Conservation (phyloP, 169 alveolate genomes). For the Plasmodium cynomolgi region DNA sequence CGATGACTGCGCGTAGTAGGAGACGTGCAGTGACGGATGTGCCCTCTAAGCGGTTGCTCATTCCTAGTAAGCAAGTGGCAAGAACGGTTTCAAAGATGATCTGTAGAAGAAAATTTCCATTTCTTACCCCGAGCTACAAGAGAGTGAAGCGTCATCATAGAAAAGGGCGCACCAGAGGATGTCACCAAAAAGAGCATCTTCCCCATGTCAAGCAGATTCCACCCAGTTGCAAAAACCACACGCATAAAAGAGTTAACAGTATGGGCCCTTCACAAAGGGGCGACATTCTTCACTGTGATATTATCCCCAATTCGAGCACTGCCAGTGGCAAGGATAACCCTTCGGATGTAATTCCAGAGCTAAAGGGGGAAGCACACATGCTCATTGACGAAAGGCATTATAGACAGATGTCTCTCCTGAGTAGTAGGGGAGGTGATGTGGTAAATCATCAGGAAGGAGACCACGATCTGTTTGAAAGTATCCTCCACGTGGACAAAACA, state of each 20-base stretch:
- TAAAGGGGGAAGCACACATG: not conserved
- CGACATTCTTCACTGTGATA: not conserved
- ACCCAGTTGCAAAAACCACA: not conserved
- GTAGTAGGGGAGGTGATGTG: not conserved
- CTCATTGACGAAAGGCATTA: not conserved
- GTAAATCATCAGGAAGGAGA: not conserved
- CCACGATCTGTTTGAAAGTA: not conserved
- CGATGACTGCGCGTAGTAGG: not conserved
- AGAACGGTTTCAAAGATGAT: not conserved
- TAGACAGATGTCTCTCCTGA: not conserved
- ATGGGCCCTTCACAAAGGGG: not conserved
- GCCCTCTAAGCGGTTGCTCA: not conserved
- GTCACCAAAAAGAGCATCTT: not conserved
- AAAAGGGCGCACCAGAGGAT: not conserved
- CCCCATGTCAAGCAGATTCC: not conserved
- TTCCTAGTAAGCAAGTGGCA: not conserved
- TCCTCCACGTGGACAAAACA: not conserved
- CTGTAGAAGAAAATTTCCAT: not conserved
- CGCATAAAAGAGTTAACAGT: not conserved
- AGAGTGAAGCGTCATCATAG: not conserved
- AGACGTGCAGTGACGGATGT: not conserved
- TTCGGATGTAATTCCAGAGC: not conserved
- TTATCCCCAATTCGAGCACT: not conserved
- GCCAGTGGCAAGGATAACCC: not conserved
- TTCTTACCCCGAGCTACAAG: not conserved